Conservation (phyloP, 2,329 filamentous ascomycete species). For the Xylariaceae sp. region DNA sequence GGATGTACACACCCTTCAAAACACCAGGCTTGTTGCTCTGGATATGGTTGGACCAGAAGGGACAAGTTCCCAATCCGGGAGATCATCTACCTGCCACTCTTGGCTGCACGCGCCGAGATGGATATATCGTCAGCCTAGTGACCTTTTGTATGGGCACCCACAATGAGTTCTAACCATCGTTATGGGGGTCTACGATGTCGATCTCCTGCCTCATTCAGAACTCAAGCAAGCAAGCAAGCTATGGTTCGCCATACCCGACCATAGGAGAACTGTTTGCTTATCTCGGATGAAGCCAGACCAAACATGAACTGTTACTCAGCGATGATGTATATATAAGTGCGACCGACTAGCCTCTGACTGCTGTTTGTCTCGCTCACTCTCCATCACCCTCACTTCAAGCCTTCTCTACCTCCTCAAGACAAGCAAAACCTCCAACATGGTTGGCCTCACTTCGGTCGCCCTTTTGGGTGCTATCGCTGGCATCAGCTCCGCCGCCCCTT, state of each 20-base stretch:
- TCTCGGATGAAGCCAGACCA: slow-evolving; percentile 1
- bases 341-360: too few relatives aligned
- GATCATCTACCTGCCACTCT: slow-evolving; percentile 14
- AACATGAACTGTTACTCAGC: too few relatives aligned
- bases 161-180: slow-evolving; percentile 2
- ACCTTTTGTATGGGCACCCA: too few relatives aligned
- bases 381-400: neutral
- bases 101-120: slow-evolving; percentile 14
- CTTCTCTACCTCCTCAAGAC: slow-evolving; percentile 1
- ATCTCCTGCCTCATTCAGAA: slow-evolving; percentile 14
- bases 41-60: neutral
- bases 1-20: too few relatives aligned
- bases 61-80: slow-evolving; percentile 1
- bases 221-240: too few relatives aligned
- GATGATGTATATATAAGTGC: too few relatives aligned
- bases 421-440: slow-evolving; percentile 12
- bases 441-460: slow-evolving; percentile 14
- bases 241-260: too few relatives aligned
- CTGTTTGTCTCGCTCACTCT: neutral
- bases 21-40: too few relatives aligned
- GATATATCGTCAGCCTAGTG: neutral
- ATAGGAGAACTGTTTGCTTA: neutral
- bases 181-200: slow-evolving; percentile 1
- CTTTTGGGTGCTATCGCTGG: slow-evolving; percentile 15
- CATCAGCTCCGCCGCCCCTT: slow-evolving; percentile 14